A percentile compares a stretch with the other conserved stretches of the same genome.
Evolutionary conservation across 441 rosid genomes (phyloP).

Genomic region (Pelargonium citronellum): DNA sequence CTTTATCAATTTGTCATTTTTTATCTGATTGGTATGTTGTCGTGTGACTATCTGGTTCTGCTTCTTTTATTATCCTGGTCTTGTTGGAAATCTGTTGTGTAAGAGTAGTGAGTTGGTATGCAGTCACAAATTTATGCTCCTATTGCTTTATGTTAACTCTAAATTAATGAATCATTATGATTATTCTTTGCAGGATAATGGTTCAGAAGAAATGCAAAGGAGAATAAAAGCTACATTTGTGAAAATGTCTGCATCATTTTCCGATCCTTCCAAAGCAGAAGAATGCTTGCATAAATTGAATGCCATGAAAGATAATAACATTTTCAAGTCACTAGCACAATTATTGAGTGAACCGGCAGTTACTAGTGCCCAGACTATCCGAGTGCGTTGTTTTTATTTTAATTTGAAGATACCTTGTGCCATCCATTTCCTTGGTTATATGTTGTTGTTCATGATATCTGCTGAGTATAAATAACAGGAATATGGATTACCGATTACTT

Average conservation of each 20-base stretch:
- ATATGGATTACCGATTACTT: background rate
- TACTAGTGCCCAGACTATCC: slow-evolving; percentile 35
- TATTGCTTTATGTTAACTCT: slow-evolving; percentile 1
- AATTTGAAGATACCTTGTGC: slow-evolving; percentile 9
- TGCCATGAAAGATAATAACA: slow-evolving; percentile 53
- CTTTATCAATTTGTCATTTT: background rate
- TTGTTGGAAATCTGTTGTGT: no score
- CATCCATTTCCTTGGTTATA: slow-evolving; percentile 6
- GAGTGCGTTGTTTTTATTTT: slow-evolving; percentile 39
- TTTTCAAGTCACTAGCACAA: slow-evolving; percentile 48
- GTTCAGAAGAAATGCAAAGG: slow-evolving; percentile 47
- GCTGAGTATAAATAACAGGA: slow-evolving; percentile 10
- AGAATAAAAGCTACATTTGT: slow-evolving; percentile 38
- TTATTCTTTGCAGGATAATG: slow-evolving; percentile 44
- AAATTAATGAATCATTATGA: slow-evolving; percentile 19
- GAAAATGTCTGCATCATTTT: slow-evolving; percentile 75
- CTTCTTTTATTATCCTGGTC: no score
- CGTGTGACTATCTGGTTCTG: background rate
- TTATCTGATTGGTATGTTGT: background rate
- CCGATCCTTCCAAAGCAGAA: slow-evolving; percentile 71
- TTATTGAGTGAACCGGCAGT: slow-evolving; percentile 48
- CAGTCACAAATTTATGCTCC: slow-evolving; percentile 4
- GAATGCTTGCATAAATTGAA: slow-evolving; percentile 60
- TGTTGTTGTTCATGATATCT: slow-evolving; percentile 7
- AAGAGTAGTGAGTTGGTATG: slow-evolving; percentile 5